A percentile compares a stretch with the other conserved stretches of the same genome.
Evolutionary conservation across 768 basidiomycete genomes (phyloP).

Genomic region (Chiua virens): DNA sequence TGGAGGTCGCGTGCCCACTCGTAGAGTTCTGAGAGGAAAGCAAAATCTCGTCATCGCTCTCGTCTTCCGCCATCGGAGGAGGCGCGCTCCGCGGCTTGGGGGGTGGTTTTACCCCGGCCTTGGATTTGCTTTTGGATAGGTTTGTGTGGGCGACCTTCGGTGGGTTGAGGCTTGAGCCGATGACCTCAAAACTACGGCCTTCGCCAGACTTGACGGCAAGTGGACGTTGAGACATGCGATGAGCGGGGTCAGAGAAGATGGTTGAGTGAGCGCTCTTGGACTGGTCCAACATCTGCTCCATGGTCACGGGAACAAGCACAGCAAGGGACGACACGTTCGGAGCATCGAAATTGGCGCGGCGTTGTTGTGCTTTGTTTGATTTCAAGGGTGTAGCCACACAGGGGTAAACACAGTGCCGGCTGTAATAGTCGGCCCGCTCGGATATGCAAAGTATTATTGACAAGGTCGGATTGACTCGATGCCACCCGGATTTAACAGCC

Average conservation of each 20-base stretch:
- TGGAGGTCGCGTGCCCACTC: slow-evolving; percentile 6
- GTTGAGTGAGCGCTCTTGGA: background rate
- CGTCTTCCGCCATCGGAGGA: background rate
- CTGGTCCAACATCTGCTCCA: slow-evolving; percentile 20
- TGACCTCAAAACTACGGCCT: slow-evolving; percentile 25
- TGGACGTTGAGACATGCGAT: slow-evolving; percentile 28
- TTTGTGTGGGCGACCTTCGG: background rate
- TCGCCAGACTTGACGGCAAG: slow-evolving; percentile 22
- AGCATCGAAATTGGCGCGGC: slow-evolving; percentile 14
- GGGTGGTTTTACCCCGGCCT: background rate
- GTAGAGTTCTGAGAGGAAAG: slow-evolving; percentile 25
- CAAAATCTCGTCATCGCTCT: slow-evolving; percentile 32
- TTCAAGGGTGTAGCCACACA: slow-evolving; percentile 23
- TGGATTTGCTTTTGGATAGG: slow-evolving; percentile 12
- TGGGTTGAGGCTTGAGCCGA: slow-evolving; percentile 19
- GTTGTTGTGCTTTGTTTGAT: slow-evolving; percentile 33
- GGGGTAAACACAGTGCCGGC: slow-evolving; percentile 8
- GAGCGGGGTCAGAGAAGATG: slow-evolving; percentile 12
- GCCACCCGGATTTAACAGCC: too few species aligned
- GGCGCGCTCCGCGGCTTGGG: background rate
- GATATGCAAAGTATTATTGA: too few species aligned
- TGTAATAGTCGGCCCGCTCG: background rate
- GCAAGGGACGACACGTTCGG: background rate
- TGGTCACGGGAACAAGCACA: slow-evolving; percentile 4
- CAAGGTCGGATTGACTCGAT: too few species aligned